Evolutionary conservation across 495 filamentous ascomycete species (phyloP).

Genomic region (Daldinia vernicosa): DNA sequence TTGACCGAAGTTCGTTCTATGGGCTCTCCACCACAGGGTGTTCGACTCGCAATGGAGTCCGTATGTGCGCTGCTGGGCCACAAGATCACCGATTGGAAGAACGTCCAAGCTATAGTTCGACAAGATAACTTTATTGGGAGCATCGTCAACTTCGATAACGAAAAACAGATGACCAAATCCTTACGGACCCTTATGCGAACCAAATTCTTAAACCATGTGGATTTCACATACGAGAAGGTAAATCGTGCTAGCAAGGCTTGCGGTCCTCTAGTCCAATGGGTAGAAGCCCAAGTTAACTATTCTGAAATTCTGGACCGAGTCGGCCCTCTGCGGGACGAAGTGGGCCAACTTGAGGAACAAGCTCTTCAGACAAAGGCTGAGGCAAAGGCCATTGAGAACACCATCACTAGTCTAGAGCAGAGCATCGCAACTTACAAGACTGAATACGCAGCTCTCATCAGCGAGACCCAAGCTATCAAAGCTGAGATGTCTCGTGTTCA

Average conservation of each 20-base stretch:
- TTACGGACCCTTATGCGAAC: constrained; percentile 89
- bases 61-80: constrained; percentile 95
- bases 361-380: constrained; percentile 93
- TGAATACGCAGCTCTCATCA: constrained; percentile 95
- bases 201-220: constrained; percentile 87
- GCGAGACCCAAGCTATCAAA: constrained; percentile 97
- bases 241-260: constrained; percentile 96
- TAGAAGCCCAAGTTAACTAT: constrained; percentile 95
- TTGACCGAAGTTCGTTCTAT: constrained; percentile 98
- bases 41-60: constrained; percentile 90
- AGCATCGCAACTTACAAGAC: constrained; percentile 97
- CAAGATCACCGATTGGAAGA: constrained; percentile 88
- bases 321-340: constrained; percentile 91
- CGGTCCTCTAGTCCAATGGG: constrained; percentile 97
- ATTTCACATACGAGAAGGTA: constrained; percentile 95
- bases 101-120: constrained; percentile 85
- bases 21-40: constrained; percentile 87
- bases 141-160: constrained; percentile 97
- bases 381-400: constrained; percentile 89
- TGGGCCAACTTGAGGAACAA: constrained; percentile 83
- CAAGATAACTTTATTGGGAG: constrained; percentile 97
- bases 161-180: constrained; percentile 87
- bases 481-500: constrained; percentile 94
- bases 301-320: constrained; percentile 96
- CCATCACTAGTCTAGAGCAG: constrained; percentile 80